A percentile compares a stretch with the other conserved stretches of the same genome.
These are phyloP conservation scores for Thielaviopsis punctulata DNA, from an alignment of 2,329 filamentous ascomycete genomes.

Conservation along the genomic window DNA sequence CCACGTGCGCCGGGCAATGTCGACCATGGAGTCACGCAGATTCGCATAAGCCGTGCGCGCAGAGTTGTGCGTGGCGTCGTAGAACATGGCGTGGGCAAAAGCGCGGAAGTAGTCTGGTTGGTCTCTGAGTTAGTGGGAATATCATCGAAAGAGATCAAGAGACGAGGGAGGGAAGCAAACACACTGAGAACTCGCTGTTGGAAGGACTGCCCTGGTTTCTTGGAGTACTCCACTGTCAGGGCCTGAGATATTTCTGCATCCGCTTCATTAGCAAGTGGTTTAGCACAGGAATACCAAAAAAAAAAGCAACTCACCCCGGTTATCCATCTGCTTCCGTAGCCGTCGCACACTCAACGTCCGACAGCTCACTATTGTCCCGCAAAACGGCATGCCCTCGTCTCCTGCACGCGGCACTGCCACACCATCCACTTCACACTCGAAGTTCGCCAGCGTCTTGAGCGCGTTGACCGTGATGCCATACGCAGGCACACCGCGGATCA, in stretches of 20 bases:
- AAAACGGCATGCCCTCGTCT: slow-evolving; percentile 59
- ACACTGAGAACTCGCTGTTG: slow-evolving; percentile 59
- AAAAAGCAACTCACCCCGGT: slow-evolving; percentile 27
- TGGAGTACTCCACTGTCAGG: slow-evolving; percentile 62
- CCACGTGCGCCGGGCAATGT: slow-evolving; percentile 62
- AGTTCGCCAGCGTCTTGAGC: slow-evolving; percentile 72
- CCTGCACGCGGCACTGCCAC: slow-evolving; percentile 31
- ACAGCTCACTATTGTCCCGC: slow-evolving; percentile 62
- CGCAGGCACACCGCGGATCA: slow-evolving; percentile 61
- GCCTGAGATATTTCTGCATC: slow-evolving; percentile 38
- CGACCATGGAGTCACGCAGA: slow-evolving; percentile 54
- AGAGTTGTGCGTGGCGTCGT: slow-evolving; percentile 65
- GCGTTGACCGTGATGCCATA: slow-evolving; percentile 69
- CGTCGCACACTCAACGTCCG: slow-evolving; percentile 58
- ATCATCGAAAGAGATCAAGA: neutral
- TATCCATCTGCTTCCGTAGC: slow-evolving; percentile 37
- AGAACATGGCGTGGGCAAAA: slow-evolving; percentile 69
- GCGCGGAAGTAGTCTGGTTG: slow-evolving; percentile 53
- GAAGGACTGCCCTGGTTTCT: slow-evolving; percentile 58
- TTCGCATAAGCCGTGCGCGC: slow-evolving; percentile 52
- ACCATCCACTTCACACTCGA: slow-evolving; percentile 44
- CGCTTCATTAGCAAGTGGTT: neutral
- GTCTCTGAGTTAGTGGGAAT: neutral
- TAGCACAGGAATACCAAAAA: neutral
- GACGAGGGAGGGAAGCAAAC: slow-evolving; percentile 11